Percentiles rank a stretch among this genome's conserved stretches.
These are phyloP conservation scores for Yamadazyma atlantica DNA, from an alignment of 1,139 yeast genomes.

Conservation along the genomic window DNA sequence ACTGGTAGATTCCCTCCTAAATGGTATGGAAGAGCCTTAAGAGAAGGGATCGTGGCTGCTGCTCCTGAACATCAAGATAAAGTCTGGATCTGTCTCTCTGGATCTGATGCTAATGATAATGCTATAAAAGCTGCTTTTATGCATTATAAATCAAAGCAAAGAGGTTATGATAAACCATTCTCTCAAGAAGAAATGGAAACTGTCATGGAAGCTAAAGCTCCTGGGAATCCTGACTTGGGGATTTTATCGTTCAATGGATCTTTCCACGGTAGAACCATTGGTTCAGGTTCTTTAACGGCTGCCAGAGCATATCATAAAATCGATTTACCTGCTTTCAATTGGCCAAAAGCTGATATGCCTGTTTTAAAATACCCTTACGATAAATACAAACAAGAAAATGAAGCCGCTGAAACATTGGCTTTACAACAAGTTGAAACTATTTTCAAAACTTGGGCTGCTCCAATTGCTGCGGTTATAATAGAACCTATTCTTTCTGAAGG, in stretches of 20 bases:
- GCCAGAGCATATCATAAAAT: slow-evolving; percentile 80
- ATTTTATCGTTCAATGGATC: slow-evolving; percentile 68
- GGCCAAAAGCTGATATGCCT: slow-evolving; percentile 85
- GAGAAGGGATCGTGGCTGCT: slow-evolving; percentile 53
- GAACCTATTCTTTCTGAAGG: slow-evolving; percentile 86
- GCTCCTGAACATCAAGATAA: slow-evolving; percentile 59
- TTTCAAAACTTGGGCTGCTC: slow-evolving; percentile 54
- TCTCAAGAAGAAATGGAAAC: slow-evolving; percentile 55
- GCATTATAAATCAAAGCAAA: slow-evolving; percentile 61
- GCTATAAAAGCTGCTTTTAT: slow-evolving; percentile 82
- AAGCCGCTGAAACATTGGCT: slow-evolving; percentile 55
- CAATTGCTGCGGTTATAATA: slow-evolving; percentile 70
- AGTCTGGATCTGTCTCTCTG: slow-evolving; percentile 72
- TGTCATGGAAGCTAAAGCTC: slow-evolving; percentile 63
- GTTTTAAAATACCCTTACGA: slow-evolving; percentile 68
- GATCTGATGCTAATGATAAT: slow-evolving; percentile 79
- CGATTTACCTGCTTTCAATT: slow-evolving; percentile 78
- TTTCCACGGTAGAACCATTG: slow-evolving; percentile 80
- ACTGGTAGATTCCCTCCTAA: slow-evolving; percentile 71
- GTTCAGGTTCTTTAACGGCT: slow-evolving; percentile 71
- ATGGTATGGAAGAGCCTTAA: slow-evolving; percentile 53
- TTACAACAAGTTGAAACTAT: slow-evolving; percentile 36
- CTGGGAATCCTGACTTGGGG: slow-evolving; percentile 72
- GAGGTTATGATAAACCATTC: slow-evolving; percentile 52
- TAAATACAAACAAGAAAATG: slow-evolving; percentile 51